Evolutionary conservation across 345 rosid genomes (phyloP), one percentile per base, ranked within the genome.

Genomic region (Angophora floribunda): DNA sequence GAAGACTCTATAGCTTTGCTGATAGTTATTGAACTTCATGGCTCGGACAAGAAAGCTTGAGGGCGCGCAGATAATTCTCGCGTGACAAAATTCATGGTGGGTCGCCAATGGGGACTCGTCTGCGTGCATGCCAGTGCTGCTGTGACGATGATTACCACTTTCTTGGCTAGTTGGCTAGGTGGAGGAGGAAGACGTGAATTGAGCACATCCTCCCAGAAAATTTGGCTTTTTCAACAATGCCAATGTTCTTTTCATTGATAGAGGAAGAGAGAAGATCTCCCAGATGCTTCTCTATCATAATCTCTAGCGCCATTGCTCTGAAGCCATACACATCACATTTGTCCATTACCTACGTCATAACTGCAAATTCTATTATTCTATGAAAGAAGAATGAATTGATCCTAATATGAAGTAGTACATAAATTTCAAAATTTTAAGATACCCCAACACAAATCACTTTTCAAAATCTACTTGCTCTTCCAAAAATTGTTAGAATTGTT

Each of bases 281-380:
- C 1, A 93, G 94, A 51, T 96, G 95, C 90, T 84, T 93, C 87
- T 97, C 97, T 95, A 94, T 93, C 41, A 93, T 94, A 7, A 90
- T 89, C 84, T 94, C 97, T 51, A 95, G 22, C 50, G 94, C 90
- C 87, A 94, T 95, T 21, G 92, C 95, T 67, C 93, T 94, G 52
- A 95, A 94, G 87, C 94, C 94, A 44, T 92, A 95, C 30, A 93
- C 92, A 67, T 94, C 95, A 22, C 94, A 92, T 90, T 94, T 93
- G 45, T 93, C 92, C 7, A 93, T 30, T 11, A 67, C 84, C 59
- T 61, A 45, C 82, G 65, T 88, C 7, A 22, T 63, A 49, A 51
- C 32, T 13, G 85, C 87, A 5, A 85, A 53, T 41, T 88, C 87
- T 88, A 85, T 8, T 45, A 14, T 67, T 67, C 9, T 21, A 67